Conservation (phyloP, 805 yeast genomes). For the Vanderwaltozyma verrucispora region DNA sequence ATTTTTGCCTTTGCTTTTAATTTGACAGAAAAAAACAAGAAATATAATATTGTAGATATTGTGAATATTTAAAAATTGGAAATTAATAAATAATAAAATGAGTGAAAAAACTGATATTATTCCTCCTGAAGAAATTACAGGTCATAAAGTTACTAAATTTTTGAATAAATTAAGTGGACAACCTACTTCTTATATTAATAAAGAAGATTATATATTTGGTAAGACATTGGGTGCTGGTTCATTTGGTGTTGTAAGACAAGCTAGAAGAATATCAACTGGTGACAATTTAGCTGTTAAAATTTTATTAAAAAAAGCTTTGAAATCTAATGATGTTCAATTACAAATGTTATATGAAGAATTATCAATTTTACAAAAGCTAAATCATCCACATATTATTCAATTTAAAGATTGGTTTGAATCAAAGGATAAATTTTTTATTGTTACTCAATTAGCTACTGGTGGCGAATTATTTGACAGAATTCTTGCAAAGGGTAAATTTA, state of each 20-base stretch:
- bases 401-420: conserved; percentile 91
- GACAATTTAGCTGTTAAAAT: conserved; percentile 88
- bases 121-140: conserved; percentile 21
- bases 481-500: conserved; percentile 67
- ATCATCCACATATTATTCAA: conserved; percentile 82
- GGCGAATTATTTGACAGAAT: conserved; percentile 92
- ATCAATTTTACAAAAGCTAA: conserved; percentile 49
- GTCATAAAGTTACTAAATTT: conserved; percentile 29
- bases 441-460: conserved; percentile 90
- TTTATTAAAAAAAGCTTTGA: conserved; percentile 72
- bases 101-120: not conserved
- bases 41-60: no score
- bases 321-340: conserved; percentile 51
- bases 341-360: conserved; percentile 73
- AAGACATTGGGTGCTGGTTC: conserved; percentile 90
- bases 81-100: not conserved
- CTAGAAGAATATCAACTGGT: conserved; percentile 38
- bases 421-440: conserved; percentile 84
- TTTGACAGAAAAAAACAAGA: no score
- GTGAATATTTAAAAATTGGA: no score
- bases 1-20: no score
- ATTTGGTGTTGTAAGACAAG: conserved; percentile 84
- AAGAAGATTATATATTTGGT: conserved; percentile 64
- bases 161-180: conserved; percentile 58
- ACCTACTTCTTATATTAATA: conserved; percentile 58